A percentile compares a stretch with the other conserved stretches of the same genome.
phyloP scores from a whole-genome alignment of 129 eudicot species.

The Centrapalus pauciflorus region DNA sequence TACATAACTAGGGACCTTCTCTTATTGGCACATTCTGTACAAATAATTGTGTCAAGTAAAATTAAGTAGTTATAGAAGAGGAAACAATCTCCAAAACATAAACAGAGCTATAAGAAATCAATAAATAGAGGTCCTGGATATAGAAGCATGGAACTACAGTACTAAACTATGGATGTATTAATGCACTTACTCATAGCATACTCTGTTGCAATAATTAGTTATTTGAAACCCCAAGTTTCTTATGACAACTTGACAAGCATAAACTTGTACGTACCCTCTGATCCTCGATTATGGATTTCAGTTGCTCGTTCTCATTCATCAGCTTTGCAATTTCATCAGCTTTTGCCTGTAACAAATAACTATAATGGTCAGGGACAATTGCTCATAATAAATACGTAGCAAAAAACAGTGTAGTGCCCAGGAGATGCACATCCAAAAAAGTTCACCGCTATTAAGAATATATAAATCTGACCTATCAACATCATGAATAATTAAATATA shows the following conservation, averaged over 20 bases:
- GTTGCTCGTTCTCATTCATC: constrained; percentile 89
- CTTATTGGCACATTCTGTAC: not conserved
- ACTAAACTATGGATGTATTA: not conserved
- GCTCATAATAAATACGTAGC: not conserved
- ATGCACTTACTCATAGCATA: not conserved
- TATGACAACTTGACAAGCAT: constrained; percentile 16
- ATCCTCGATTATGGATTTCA: constrained; percentile 60
- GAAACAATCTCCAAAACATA: not conserved
- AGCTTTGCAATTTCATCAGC: constrained; percentile 88
- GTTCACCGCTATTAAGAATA: not conserved
- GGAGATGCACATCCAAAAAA: not conserved
- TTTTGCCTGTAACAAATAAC: constrained; percentile 56
- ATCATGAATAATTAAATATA: not conserved
- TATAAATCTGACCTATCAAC: not conserved
- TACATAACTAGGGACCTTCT: not conserved
- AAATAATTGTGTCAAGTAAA: not conserved
- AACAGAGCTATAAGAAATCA: not conserved
- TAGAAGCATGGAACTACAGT: not conserved
- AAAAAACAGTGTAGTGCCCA: not conserved
- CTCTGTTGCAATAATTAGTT: not conserved
- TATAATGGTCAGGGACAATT: constrained; percentile 6
- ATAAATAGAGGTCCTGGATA: not conserved
- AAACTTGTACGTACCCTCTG: constrained; percentile 41
- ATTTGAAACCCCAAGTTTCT: not conserved
- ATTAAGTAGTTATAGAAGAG: not conserved